Percentiles rank a stretch among this genome's conserved stretches.
phyloP scores from a whole-genome alignment of 257 asterid species.

The Nicotiana knightiana region DNA sequence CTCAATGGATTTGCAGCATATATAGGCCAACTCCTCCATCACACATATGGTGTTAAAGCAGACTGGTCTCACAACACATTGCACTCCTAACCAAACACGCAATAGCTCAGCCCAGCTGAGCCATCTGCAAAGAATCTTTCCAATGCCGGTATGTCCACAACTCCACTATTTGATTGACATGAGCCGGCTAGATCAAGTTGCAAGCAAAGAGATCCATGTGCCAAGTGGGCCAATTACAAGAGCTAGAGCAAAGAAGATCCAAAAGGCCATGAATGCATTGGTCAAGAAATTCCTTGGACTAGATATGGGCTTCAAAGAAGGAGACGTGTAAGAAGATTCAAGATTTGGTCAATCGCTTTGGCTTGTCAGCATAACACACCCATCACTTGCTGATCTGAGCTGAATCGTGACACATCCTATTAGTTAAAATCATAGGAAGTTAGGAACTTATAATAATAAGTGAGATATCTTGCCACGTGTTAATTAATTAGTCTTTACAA shows the following conservation, averaged over 20 bases:
- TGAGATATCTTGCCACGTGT: background rate
- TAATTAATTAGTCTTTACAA: too few relatives aligned
- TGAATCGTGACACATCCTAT: background rate
- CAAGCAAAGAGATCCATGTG: conserved; percentile 2
- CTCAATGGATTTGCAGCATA: background rate
- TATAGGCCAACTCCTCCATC: background rate
- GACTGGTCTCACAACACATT: background rate
- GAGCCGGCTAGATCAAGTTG: background rate
- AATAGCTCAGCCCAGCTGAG: background rate
- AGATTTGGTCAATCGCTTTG: background rate
- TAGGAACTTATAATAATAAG: background rate
- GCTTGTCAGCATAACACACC: background rate
- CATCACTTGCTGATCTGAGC: background rate
- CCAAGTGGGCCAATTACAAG: background rate
- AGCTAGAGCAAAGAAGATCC: background rate
- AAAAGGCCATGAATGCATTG: background rate
- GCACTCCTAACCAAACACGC: background rate
- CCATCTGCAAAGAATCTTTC: background rate
- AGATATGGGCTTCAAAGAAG: background rate
- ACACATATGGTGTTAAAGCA: background rate
- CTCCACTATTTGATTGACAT: background rate
- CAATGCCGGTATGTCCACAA: background rate
- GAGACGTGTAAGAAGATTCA: background rate
- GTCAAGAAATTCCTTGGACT: background rate
- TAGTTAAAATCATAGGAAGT: background rate